These are phyloP conservation scores for Beverwykella pulmonaria DNA, from an alignment of 495 filamentous ascomycete genomes.

Conservation along the genomic window DNA sequence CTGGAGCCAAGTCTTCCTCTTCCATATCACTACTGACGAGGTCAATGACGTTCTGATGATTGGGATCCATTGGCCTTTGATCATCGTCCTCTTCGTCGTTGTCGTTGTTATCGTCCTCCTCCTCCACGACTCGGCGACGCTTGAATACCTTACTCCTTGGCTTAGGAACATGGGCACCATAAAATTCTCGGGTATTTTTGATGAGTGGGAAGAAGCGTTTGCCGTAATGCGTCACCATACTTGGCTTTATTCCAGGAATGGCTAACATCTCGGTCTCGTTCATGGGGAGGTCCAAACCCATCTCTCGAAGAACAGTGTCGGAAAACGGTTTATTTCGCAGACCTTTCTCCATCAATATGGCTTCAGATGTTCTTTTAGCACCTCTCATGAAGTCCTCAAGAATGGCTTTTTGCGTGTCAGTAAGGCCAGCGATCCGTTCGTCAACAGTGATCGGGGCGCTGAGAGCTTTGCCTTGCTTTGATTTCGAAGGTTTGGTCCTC, in stretches of 20 bases:
- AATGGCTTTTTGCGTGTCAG: conserved; percentile 63
- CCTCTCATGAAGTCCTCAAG: conserved; percentile 64
- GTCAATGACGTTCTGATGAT: conserved; percentile 68
- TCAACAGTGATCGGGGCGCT: conserved; percentile 77
- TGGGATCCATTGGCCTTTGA: conserved; percentile 45
- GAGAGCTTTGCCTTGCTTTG: conserved; percentile 46
- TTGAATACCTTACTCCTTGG: conserved; percentile 45
- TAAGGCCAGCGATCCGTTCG: conserved; percentile 60
- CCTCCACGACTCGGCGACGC: conserved; percentile 32
- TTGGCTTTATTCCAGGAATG: conserved; percentile 69
- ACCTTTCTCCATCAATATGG: conserved; percentile 64
- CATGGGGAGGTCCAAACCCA: conserved; percentile 78
- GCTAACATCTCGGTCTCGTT: conserved; percentile 59
- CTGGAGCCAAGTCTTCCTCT: conserved; percentile 41
- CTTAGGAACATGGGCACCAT: conserved; percentile 52
- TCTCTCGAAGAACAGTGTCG: conserved; percentile 75
- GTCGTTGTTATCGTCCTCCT: conserved; percentile 32
- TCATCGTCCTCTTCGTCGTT: conserved; percentile 36
- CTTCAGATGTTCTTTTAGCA: conserved; percentile 67
- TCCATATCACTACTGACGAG: conserved; percentile 64
- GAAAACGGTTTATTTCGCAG: conserved; percentile 72
- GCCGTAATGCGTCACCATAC: conserved; percentile 73
- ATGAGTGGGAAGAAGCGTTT: conserved; percentile 67
- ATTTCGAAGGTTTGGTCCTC: conserved; percentile 43
- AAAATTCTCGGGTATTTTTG: conserved; percentile 56